Percentiles rank a stretch among this genome's conserved stretches.
Evolutionary conservation across 2,329 filamentous ascomycete species (phyloP).

Genomic region (Colletotrichum tropicale): DNA sequence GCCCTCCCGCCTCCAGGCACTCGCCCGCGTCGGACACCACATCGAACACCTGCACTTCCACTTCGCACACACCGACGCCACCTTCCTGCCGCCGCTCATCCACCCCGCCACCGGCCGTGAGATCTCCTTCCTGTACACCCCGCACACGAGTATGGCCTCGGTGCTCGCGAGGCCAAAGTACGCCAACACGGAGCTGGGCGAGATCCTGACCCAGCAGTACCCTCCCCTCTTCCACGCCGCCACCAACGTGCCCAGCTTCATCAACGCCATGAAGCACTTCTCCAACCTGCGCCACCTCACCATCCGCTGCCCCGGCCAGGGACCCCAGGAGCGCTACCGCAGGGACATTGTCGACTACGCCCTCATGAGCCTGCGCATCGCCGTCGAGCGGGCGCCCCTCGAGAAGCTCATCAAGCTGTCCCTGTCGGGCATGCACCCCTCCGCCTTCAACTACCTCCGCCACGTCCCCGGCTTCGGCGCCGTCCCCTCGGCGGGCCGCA

Average conservation of each 20-base stretch:
- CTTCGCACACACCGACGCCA: conserved; percentile 77
- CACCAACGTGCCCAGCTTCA: conserved; percentile 85
- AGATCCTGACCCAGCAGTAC: conserved; percentile 85
- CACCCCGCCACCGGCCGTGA: conserved; percentile 79
- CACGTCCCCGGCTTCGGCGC: conserved; percentile 76
- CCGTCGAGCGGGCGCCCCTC: conserved; percentile 75
- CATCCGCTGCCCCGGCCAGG: conserved; percentile 77
- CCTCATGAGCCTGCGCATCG: conserved; percentile 84
- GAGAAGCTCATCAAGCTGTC: conserved; percentile 71
- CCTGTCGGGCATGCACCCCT: conserved; percentile 75
- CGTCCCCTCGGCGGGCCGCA: conserved; percentile 71
- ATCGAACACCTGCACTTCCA: conserved; percentile 80
- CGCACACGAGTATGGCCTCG: conserved; percentile 70
- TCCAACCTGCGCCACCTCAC: conserved; percentile 75
- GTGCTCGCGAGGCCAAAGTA: conserved; percentile 75
- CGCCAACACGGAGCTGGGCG: conserved; percentile 77
- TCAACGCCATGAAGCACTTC: conserved; percentile 73
- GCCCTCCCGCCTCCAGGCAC: conserved; percentile 72
- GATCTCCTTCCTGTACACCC: conserved; percentile 81
- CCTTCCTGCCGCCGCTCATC: conserved; percentile 83
- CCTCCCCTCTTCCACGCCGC: conserved; percentile 88
- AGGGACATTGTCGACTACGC: conserved; percentile 86
- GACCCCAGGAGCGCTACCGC: conserved; percentile 71
- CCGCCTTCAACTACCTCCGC: conserved; percentile 78
- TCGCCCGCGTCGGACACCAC: conserved; percentile 79